phyloP scores from a whole-genome alignment of 2,329 filamentous ascomycete species.

The Pyrenochaeta sp. region DNA sequence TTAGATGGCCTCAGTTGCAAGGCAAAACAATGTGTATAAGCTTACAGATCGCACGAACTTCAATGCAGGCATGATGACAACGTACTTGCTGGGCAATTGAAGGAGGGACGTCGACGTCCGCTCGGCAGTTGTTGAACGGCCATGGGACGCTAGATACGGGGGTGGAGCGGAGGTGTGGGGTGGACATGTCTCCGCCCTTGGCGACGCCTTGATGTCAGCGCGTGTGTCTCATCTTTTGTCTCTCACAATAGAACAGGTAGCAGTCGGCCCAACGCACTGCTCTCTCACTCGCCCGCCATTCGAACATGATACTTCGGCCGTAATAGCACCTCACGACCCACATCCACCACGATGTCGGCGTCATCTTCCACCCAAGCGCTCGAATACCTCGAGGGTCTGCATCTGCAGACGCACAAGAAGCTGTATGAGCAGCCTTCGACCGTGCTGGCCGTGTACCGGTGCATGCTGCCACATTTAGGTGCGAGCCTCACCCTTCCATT shows the following conservation, averaged over 20 bases:
- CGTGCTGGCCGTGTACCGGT: constrained; percentile 91
- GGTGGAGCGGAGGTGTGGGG: constrained; percentile 29
- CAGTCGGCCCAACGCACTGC: too few relatives aligned
- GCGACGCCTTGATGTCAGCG: constrained; percentile 30
- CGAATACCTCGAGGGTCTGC: constrained; percentile 92
- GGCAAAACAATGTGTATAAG: too few relatives aligned
- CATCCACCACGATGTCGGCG: constrained; percentile 58
- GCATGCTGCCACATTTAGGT: constrained; percentile 94
- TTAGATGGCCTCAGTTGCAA: constrained; percentile 32
- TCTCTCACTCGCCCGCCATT: constrained; percentile 17
- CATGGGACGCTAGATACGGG: constrained; percentile 23
- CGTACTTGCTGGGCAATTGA: constrained; percentile 4
- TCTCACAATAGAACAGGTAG: too few relatives aligned
- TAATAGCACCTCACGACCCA: constrained; percentile 18
- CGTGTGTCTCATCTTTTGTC: too few relatives aligned
- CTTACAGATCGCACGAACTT: constrained; percentile 71
- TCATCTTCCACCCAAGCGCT: constrained; percentile 69
- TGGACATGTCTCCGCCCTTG: constrained; percentile 27
- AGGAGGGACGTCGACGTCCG: constrained; percentile 32
- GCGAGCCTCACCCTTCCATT: too few relatives aligned
- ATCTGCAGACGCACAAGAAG: constrained; percentile 86
- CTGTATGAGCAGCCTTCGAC: constrained; percentile 97
- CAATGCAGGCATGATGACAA: constrained; percentile 53
- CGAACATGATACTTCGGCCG: constrained; percentile 45
- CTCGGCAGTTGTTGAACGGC: constrained; percentile 25